Evolutionary conservation across 441 rosid genomes (phyloP), one percentile per base, ranked within the genome.

Genomic region (Syzygium malaccense): DNA sequence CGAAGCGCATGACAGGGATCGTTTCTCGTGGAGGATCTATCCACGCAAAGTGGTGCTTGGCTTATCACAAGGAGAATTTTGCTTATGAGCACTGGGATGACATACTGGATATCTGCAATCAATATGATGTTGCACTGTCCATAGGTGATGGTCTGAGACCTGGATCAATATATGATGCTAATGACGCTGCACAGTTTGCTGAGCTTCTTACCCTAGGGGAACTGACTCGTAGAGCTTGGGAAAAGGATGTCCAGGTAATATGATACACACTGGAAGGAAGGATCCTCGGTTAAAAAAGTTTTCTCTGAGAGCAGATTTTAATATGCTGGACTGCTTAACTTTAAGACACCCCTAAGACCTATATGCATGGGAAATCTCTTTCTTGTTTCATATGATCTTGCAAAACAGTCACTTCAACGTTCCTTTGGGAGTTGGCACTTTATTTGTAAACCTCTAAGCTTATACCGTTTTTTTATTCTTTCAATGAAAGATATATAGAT

Each of bases 31-130:
- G 99, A 88, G 99, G 99, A 85, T 98, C 99, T 56, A 96, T 98
- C 91, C 99, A 98, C 89, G 98, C 99, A 53, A 98, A 98, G 91
- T 97, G 99, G 99, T 98, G 99, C 90, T 91, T 98, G 89, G 95
- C 99, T 83, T 95, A 98, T 90, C 99, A 97, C 89, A 95, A 95
- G 92, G 99, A 97, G 92, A 97, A 98, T 91, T 98, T 98, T 91
- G 99, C 99, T 33, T 97, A 98, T 86, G 98, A 96, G 91, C 99
- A 97, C 86, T 98, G 99, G 99, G 99, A 97, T 94, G 99, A 96
- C 68, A 97, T 98, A 84, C 95, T 98, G 57, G 98, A 97, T 85
- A 98, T 98, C 30, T 96, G 99, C 88, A 96, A 96, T 93, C 98
- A 98, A 89, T 98, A 96, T 91, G 99, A 98, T 89, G 97, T 97